Conservation (phyloP, 2,329 filamentous ascomycete species). For the Pseudopithomyces maydicus region DNA sequence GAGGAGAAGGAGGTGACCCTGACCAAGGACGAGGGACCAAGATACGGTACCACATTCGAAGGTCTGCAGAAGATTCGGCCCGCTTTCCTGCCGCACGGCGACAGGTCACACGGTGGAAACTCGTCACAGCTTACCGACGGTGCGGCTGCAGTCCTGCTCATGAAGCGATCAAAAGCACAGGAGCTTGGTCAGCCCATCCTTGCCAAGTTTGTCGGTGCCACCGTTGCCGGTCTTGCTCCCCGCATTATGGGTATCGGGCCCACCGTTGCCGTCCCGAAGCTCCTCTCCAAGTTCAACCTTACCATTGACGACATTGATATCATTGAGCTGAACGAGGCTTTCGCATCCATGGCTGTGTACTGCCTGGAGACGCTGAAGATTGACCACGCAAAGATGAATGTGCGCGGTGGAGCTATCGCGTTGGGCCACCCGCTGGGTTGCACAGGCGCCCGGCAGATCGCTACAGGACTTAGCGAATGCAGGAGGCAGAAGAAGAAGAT, state of each 20-base stretch:
- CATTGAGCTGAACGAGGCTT: constrained; percentile 95
- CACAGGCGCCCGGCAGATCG: constrained; percentile 80
- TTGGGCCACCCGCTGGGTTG: constrained; percentile 81
- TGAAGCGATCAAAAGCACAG: constrained; percentile 90
- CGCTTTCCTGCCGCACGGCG: constrained; percentile 89
- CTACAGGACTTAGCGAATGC: constrained; percentile 86
- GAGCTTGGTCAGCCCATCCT: constrained; percentile 88
- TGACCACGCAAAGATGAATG: constrained; percentile 78
- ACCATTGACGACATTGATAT: constrained; percentile 83
- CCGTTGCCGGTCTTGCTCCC: constrained; percentile 86
- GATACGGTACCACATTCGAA: constrained; percentile 87
- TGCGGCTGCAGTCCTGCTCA: constrained; percentile 84
- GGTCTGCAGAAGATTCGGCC: constrained; percentile 80
- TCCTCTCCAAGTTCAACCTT: constrained; percentile 79
- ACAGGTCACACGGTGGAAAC: constrained; percentile 88
- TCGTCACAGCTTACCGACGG: constrained; percentile 95
- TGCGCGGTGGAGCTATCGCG: constrained; percentile 80
- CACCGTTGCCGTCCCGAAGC: constrained; percentile 74
- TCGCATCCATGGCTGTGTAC: constrained; percentile 97
- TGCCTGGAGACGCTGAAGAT: constrained; percentile 71
- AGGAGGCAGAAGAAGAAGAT: constrained; percentile 87
- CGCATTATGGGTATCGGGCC: constrained; percentile 97
- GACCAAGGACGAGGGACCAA: constrained; percentile 86
- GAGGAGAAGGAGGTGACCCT: constrained; percentile 78
- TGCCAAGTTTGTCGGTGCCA: constrained; percentile 92